phyloP scores from a whole-genome alignment of 2,329 filamentous ascomycete genomes.

The Phoma herbarum region DNA sequence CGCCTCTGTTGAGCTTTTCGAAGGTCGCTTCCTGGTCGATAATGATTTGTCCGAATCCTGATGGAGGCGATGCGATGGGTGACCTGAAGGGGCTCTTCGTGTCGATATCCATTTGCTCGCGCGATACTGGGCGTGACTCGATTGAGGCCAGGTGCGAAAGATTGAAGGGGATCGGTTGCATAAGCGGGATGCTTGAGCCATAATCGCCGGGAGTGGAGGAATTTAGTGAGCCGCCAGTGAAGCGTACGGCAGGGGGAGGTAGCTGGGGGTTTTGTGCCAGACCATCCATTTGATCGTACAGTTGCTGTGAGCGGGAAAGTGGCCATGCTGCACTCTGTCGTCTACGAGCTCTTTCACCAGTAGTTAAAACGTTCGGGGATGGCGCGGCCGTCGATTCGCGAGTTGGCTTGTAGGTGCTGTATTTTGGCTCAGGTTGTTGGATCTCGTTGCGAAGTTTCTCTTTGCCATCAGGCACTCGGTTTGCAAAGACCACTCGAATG shows the following conservation, averaged over 20 bases:
- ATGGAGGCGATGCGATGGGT: constrained; percentile 30
- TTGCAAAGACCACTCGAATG: constrained; percentile 94
- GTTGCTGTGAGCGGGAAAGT: constrained; percentile 39
- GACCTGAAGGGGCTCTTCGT: constrained; percentile 36
- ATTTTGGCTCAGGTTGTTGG: constrained; percentile 86
- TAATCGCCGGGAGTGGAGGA: constrained; percentile 34
- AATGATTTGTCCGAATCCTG: constrained; percentile 30
- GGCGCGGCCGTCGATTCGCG: constrained; percentile 50
- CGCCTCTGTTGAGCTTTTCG: constrained; percentile 73
- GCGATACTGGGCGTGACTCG: constrained; percentile 44
- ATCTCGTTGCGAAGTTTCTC: constrained; percentile 91
- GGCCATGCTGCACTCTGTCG: constrained; percentile 47
- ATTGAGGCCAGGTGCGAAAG: constrained; percentile 45
- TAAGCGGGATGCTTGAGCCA: constrained; percentile 38
- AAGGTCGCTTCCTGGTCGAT: constrained; percentile 55
- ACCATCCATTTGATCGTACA: constrained; percentile 39
- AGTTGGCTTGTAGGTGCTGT: constrained; percentile 79
- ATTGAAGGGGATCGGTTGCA: constrained; percentile 64
- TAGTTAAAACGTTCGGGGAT: constrained; percentile 32
- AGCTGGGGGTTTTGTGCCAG: constrained; percentile 35
- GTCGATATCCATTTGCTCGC: constrained; percentile 47
- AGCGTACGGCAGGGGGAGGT: constrained; percentile 45
- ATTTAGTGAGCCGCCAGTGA: constrained; percentile 40
- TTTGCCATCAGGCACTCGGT: constrained; percentile 93
- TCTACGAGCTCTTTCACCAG: constrained; percentile 38